A percentile compares a stretch with the other conserved stretches of the same genome.
phyloP scores from a whole-genome alignment of 169 alveolate genomes.

The Toxoplasma gondii region DNA sequence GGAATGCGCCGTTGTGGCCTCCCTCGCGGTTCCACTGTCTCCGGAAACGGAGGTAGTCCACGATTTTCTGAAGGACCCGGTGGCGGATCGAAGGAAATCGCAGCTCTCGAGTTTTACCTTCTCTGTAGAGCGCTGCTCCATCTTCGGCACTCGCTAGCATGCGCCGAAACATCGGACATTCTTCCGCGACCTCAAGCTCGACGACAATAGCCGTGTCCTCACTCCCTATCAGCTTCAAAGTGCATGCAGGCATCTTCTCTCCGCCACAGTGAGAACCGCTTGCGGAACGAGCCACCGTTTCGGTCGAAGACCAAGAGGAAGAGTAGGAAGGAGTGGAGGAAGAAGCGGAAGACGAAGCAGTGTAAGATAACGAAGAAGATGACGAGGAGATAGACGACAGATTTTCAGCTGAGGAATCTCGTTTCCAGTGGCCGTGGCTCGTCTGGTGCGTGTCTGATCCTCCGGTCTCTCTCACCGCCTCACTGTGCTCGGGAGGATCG shows the following conservation, averaged over 20 bases:
- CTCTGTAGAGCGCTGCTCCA: conserved; percentile 8
- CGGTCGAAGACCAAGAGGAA: not conserved
- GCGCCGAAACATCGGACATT: conserved; percentile 42
- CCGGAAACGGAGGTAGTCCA: conserved; percentile 48
- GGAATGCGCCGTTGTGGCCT: conserved; percentile 56
- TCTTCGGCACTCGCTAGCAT: conserved; percentile 15
- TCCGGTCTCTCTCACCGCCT: too few species aligned
- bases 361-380: too few species aligned
- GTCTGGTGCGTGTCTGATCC: too few species aligned
- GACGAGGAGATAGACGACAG: too few species aligned
- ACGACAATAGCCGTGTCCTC: conserved; percentile 36
- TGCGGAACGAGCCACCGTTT: not conserved
- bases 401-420: too few species aligned
- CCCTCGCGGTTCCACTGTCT: conserved; percentile 50
- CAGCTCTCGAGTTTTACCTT: conserved; percentile 44
- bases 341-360: too few species aligned
- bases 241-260: not conserved
- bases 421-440: too few species aligned
- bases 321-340: not conserved
- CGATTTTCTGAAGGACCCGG: conserved; percentile 42
- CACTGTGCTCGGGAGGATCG: too few species aligned
- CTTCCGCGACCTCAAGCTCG: conserved; percentile 34
- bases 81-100: conserved; percentile 12
- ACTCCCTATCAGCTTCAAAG: conserved; percentile 29
- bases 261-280: not conserved